Base-by-base conservation (phyloP, 2,329 filamentous ascomycete genomes). In the Aspergillus sergii region DNA sequence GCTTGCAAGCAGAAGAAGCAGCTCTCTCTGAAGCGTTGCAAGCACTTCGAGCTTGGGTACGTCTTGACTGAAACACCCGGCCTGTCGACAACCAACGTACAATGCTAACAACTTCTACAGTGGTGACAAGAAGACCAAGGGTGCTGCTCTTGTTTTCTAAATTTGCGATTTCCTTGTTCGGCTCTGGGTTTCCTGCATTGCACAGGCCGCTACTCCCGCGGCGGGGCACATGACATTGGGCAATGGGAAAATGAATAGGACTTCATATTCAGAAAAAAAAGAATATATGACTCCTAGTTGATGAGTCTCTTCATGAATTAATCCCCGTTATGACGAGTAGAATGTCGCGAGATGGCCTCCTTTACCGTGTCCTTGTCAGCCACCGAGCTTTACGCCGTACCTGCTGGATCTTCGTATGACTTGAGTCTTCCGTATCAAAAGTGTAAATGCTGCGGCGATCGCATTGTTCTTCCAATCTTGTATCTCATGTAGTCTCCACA, bases 61-160 rank as follows among this genome's bases (percentile, higher is more conserved):
- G 92, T 89, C 12, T 21, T 32, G 16, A 51, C 21, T 32, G n/a
- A 60, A 16, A 34, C 23, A 34, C 21, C 28, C 11, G 21, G 32
- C 30, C 11, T 26, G 4, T 58, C 14, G 4, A 34, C 8, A 19
- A 4, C 5, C 21, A 23, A 23, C 8, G 14, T 28, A 4, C 14
- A 41, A 72, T 77, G 70, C 82, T 86, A 80, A 86, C 77, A 57
- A 62, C 66, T 68, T 69, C 62, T 73, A 77, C 76, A 96, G 95
- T 90, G 95, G 95, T 89, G 95, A 99, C 91, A 99, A 99, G 94
- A 99, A 99, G 93, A 99, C 95, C 79, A 99, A 99, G 93, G 95
- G 95, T 91, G 95, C 95, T 78, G 95, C 95, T 84, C 90, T 99
- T 80, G 95, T 99, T 79, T 99, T 99, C 89, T 99, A 97, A 90